phyloP scores from a whole-genome alignment of 2,329 filamentous ascomycete species.

The Botrytis elliptica region DNA sequence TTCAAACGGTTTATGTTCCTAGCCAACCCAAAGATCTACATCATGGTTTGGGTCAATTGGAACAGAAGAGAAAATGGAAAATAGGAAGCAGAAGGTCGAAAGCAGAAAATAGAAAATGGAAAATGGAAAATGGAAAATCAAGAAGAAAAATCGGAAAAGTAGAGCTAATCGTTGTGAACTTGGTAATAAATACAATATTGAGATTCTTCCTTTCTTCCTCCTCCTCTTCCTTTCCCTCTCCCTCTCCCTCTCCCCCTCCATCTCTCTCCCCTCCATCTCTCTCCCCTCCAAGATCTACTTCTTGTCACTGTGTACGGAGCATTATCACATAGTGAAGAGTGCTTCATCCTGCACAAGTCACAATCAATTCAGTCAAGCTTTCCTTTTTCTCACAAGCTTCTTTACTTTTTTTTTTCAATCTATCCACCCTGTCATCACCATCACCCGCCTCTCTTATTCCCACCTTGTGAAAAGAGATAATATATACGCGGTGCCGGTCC shows the following conservation, averaged over 20 bases:
- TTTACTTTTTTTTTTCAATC: background rate
- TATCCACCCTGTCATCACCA: background rate
- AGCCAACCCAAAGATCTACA: background rate
- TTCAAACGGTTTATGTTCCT: background rate
- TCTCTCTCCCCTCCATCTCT: background rate
- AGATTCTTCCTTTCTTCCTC: background rate
- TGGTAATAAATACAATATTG: background rate
- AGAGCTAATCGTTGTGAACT: background rate
- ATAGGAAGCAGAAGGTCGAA: too few species aligned
- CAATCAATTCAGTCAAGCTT: background rate
- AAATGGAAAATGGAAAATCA: background rate
- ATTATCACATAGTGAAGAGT: background rate
- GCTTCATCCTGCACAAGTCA: background rate
- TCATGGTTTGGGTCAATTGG: background rate
- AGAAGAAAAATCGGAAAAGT: background rate
- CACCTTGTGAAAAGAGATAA: background rate
- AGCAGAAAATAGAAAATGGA: background rate
- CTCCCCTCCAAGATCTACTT: constrained; percentile 1
- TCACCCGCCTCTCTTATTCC: background rate
- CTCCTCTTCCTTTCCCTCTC: background rate
- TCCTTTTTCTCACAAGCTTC: background rate
- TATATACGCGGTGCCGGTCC: background rate
- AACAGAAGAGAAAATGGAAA: background rate
- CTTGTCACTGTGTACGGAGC: background rate
- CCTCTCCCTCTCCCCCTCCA: background rate